These are phyloP conservation scores for Amanita rubescens DNA, from an alignment of 768 basidiomycete genomes.

Conservation along the genomic window DNA sequence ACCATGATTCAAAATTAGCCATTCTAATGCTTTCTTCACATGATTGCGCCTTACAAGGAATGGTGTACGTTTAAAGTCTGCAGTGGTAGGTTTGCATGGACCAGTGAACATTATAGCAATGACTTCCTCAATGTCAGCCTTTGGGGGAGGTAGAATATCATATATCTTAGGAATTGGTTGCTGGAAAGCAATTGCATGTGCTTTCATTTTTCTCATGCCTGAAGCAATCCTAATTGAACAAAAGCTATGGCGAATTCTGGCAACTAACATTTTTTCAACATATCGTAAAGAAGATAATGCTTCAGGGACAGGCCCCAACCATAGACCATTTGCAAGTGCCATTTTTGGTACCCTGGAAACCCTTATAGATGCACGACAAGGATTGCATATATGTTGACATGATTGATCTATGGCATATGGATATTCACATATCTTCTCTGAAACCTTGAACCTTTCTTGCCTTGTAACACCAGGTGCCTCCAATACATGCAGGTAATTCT, in stretches of 20 bases:
- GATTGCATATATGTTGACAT: neutral
- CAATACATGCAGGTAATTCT: neutral
- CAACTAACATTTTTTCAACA: too few relatives aligned
- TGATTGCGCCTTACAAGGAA: constrained; percentile 17
- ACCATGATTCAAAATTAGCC: constrained; percentile 21
- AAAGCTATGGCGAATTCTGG: too few relatives aligned
- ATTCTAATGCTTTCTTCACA: constrained; percentile 18
- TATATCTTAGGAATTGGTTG: neutral
- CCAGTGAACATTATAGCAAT: constrained; percentile 9
- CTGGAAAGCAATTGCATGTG: neutral
- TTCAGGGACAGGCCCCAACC: neutral
- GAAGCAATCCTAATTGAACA: too few relatives aligned
- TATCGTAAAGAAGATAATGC: too few relatives aligned
- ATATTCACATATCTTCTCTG: neutral
- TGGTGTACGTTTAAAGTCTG: constrained; percentile 15
- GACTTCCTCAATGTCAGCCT: constrained; percentile 1
- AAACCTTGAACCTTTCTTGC: neutral
- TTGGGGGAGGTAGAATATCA: neutral
- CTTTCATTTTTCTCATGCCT: neutral
- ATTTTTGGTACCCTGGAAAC: neutral
- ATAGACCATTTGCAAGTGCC: neutral
- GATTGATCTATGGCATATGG: neutral
- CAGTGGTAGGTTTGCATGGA: constrained; percentile 5
- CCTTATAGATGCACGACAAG: neutral
- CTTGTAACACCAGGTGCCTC: neutral